A percentile compares a stretch with the other conserved stretches of the same genome.
Conservation (phyloP, 1,284 basidiomycete genomes). For the Marasmius tenuissimus region DNA sequence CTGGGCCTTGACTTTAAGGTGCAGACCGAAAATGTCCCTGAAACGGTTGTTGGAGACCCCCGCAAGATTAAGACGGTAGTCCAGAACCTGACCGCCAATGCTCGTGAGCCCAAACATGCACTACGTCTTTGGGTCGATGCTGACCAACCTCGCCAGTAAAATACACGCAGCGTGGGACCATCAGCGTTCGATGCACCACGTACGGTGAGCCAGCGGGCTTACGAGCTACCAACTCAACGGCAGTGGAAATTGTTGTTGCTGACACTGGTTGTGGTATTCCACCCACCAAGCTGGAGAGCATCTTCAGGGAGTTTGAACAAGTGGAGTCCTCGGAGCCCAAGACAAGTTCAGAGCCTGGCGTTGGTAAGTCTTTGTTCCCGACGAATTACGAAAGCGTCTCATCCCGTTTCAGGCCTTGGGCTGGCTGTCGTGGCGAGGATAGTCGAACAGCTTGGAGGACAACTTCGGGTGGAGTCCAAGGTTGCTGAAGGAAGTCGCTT, state of each 20-base stretch:
- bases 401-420: slow-evolving; percentile 56
- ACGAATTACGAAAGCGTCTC: neutral
- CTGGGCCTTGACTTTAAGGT: slow-evolving; percentile 67
- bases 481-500: slow-evolving; percentile 72
- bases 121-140: neutral
- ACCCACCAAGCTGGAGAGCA: slow-evolving; percentile 71
- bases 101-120: slow-evolving; percentile 44
- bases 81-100: slow-evolving; percentile 83
- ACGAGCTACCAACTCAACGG: slow-evolving; percentile 45
- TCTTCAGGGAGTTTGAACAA: slow-evolving; percentile 87
- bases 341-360: slow-evolving; percentile 39
- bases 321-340: slow-evolving; percentile 60
- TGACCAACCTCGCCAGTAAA: slow-evolving; percentile 54
- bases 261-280: slow-evolving; percentile 83
- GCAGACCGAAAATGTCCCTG: slow-evolving; percentile 54
- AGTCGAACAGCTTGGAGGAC: slow-evolving; percentile 78
- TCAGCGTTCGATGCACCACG: slow-evolving; percentile 63
- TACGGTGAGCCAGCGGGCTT: slow-evolving; percentile 56
- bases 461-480: slow-evolving; percentile 78
- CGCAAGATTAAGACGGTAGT: slow-evolving; percentile 82
- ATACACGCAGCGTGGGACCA: slow-evolving; percentile 68
- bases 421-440: slow-evolving; percentile 84
- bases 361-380: slow-evolving; percentile 40
- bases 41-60: slow-evolving; percentile 66
- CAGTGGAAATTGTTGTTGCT: slow-evolving; percentile 73